Percentiles rank a stretch among this genome's conserved stretches.
Conservation (phyloP, 2,329 filamentous ascomycete genomes). For the Exophiala oligosperma region DNA sequence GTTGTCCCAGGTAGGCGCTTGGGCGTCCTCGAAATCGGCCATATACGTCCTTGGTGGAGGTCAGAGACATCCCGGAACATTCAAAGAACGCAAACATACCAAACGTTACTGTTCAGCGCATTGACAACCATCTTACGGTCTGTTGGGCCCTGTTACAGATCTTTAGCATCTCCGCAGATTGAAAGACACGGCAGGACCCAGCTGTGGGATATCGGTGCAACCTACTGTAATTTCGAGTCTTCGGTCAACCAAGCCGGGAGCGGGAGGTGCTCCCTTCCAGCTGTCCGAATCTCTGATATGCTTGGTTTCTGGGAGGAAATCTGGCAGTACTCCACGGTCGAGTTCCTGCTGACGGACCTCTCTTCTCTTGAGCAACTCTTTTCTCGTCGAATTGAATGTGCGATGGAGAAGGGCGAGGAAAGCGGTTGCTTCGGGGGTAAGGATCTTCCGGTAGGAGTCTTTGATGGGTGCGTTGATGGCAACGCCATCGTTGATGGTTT, state of each 20-base stretch:
- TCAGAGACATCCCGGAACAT: too few relatives aligned
- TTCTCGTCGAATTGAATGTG: constrained; percentile 87
- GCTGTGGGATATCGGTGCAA: background rate
- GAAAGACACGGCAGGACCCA: background rate
- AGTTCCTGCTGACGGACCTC: constrained; percentile 86
- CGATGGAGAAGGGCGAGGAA: constrained; percentile 95
- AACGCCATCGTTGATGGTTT: constrained; percentile 83
- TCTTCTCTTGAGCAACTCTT: constrained; percentile 83
- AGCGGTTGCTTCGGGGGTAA: constrained; percentile 83
- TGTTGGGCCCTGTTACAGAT: constrained; percentile 65
- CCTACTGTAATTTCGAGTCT: constrained; percentile 82
- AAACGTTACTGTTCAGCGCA: constrained; percentile 77
- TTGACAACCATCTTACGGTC: constrained; percentile 99
- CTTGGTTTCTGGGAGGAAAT: constrained; percentile 94
- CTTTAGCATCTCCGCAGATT: background rate
- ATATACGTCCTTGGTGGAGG: constrained; percentile 74
- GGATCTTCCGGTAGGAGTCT: constrained; percentile 81
- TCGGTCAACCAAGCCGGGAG: constrained; percentile 88
- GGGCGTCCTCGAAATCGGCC: constrained; percentile 98
- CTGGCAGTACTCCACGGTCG: constrained; percentile 82
- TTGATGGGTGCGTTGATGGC: constrained; percentile 77
- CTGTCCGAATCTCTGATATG: constrained; percentile 91
- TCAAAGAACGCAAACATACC: constrained; percentile 55
- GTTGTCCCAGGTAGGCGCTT: constrained; percentile 96
- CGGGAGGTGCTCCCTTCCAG: constrained; percentile 90